A percentile compares a stretch with the other conserved stretches of the same genome.
Evolutionary conservation across 306 rosid genomes (phyloP).

Genomic region (Citrullus mucosospermus): DNA sequence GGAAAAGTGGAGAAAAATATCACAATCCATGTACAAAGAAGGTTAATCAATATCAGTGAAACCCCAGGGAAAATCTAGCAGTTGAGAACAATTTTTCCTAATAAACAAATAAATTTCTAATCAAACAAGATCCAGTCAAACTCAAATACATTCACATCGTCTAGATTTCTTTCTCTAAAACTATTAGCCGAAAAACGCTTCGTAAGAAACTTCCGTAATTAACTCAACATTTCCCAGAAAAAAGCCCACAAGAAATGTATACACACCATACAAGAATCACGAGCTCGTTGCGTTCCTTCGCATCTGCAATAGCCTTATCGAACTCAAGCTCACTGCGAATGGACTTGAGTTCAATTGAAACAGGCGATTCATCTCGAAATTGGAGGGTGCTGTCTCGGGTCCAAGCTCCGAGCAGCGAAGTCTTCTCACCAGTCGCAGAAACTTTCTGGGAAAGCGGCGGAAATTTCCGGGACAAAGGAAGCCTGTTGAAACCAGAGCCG

Average conservation of each 20-base stretch:
- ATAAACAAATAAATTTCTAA: background rate
- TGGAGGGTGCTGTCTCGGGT: constrained; percentile 22
- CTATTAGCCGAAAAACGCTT: background rate
- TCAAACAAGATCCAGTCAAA: background rate
- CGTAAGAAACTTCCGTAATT: background rate
- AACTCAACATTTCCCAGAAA: background rate
- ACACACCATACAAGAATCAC: constrained; percentile 35
- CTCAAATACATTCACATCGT: background rate
- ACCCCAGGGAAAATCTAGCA: background rate
- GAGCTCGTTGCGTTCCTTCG: constrained; percentile 22
- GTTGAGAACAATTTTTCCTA: background rate
- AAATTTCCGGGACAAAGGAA: background rate
- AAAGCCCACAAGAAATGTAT: background rate
- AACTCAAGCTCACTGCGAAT: constrained; percentile 33
- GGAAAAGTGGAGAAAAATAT: background rate
- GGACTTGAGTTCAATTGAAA: constrained; percentile 29
- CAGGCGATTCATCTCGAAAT: constrained; percentile 37
- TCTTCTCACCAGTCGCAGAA: background rate
- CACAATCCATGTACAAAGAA: background rate
- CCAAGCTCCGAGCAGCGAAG: constrained; percentile 11
- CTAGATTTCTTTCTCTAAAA: background rate
- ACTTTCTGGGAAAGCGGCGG: constrained; percentile 7
- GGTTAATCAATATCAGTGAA: background rate
- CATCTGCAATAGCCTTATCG: constrained; percentile 29
- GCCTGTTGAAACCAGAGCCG: background rate